Evolutionary conservation across 2,329 filamentous ascomycete genomes (phyloP), one percentile per base, ranked within the genome.

Genomic region (Xylariaceae sp.): DNA sequence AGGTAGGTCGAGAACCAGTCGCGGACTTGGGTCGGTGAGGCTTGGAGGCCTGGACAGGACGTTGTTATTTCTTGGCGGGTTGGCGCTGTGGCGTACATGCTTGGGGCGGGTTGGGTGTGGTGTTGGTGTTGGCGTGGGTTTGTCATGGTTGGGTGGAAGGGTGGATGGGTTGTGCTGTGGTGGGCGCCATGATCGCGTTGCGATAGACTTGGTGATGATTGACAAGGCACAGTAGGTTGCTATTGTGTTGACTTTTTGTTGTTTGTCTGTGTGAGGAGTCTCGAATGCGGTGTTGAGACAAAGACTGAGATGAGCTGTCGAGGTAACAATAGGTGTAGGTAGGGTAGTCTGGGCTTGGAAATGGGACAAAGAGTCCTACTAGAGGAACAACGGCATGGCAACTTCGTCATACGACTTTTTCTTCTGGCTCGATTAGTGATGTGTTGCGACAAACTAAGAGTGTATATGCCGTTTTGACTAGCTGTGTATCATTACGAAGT

Each of bases 1-100:
- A 58, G 49, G 47, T 56, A 55, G n/a, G 11, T n/a, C 15, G 27
- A 11, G 15, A 58, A 22, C 51, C 51, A 58, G 18, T 51, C 42
- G 6, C 53, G 50, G 30, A 56, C 52, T 27, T 49, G 19, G 1
- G 35, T 38, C 1, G 54, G 53, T 10, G 49, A 54, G 30, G 53
- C 46, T 12, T 40, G 11, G 9, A 51, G 42, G 12, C 43, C 41
- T 4, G 54, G 58, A 35, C 52, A 57, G 19, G 31, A 33, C 10
- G n/a, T 11, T 18, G 45, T 14, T 19, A 57, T n/a, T n/a, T 52
- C 44, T n/a, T 39, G 11, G 2, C 54, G 48, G 1, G 43, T 42
- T 32, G 44, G 47, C 5, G 42, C 27, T 6, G 27, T 15, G 4
- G 22, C 7, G 22, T 27, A 27, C 4, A 7, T 7, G 4, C 22